phyloP scores from a whole-genome alignment of 495 filamentous ascomycete species.

The Rhizodiscina lignyota region DNA sequence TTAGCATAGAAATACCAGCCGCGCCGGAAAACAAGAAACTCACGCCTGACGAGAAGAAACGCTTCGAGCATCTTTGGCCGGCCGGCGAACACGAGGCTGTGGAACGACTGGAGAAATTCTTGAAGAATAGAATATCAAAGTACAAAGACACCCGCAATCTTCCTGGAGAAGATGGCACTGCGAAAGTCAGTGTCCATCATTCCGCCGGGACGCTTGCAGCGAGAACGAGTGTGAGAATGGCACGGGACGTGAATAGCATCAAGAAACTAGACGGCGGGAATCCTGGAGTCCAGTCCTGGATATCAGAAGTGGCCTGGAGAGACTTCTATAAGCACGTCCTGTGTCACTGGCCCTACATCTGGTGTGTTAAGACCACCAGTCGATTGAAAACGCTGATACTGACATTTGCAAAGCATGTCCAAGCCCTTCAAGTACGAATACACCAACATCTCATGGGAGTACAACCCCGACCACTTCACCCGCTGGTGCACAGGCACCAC shows the following conservation, averaged over 20 bases:
- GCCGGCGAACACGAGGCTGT: slow-evolving; percentile 65
- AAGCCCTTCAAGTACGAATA: slow-evolving; percentile 86
- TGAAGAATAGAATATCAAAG: slow-evolving; percentile 40
- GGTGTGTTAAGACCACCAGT: slow-evolving; percentile 35
- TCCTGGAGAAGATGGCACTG: slow-evolving; percentile 44
- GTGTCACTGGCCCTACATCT: slow-evolving; percentile 74
- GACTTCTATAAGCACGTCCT: slow-evolving; percentile 90
- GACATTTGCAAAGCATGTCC: slow-evolving; percentile 79
- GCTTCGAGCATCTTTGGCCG: slow-evolving; percentile 48
- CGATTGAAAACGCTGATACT: too few species aligned
- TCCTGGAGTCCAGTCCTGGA: slow-evolving; percentile 57
- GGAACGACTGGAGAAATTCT: slow-evolving; percentile 49
- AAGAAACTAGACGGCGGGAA: slow-evolving; percentile 54
- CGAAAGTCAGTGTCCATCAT: slow-evolving; percentile 64
- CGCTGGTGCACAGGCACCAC: slow-evolving; percentile 67
- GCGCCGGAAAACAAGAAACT: slow-evolving; percentile 50
- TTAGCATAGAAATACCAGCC: slow-evolving; percentile 43
- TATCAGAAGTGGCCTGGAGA: slow-evolving; percentile 77
- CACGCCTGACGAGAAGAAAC: slow-evolving; percentile 37
- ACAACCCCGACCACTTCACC: slow-evolving; percentile 45
- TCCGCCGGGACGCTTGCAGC: slow-evolving; percentile 62
- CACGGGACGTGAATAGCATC: slow-evolving; percentile 49
- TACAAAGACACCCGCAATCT: slow-evolving; percentile 49
- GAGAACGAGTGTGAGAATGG: slow-evolving; percentile 51
- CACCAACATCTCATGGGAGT: slow-evolving; percentile 70